A percentile compares a stretch with the other conserved stretches of the same genome.
phyloP scores from a whole-genome alignment of 257 asterid species.

The Verbena officinalis region DNA sequence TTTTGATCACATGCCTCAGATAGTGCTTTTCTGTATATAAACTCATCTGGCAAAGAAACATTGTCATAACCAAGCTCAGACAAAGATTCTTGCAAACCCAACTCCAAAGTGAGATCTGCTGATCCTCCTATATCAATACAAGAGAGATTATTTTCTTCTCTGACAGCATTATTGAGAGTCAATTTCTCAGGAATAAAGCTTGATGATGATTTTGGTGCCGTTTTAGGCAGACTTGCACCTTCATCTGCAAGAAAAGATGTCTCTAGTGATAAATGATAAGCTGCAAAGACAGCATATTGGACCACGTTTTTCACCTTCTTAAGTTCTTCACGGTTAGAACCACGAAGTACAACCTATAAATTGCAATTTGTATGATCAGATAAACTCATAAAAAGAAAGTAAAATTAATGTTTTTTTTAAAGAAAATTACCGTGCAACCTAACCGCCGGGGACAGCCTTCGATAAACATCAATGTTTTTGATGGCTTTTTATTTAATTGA shows the following conservation, averaged over 20 bases:
- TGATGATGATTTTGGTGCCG: constrained; percentile 36
- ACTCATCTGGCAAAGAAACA: constrained; percentile 40
- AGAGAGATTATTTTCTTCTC: constrained; percentile 36
- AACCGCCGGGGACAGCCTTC: constrained; percentile 96
- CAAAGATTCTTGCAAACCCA: constrained; percentile 51
- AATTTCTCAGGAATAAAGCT: constrained; percentile 38
- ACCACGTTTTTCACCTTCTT: constrained; percentile 82
- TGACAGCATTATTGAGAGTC: constrained; percentile 36
- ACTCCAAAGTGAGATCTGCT: constrained; percentile 47
- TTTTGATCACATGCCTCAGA: constrained; percentile 42
- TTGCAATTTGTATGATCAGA: constrained; percentile 24
- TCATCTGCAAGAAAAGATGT: constrained; percentile 94
- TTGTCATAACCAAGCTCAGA: constrained; percentile 49
- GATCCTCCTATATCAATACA: constrained; percentile 38
- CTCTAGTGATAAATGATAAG: constrained; percentile 86
- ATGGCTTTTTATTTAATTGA: constrained; percentile 75
- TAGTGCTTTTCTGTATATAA: constrained; percentile 41
- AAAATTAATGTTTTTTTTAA: neutral
- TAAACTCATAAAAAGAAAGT: neutral
- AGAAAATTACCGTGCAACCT: constrained; percentile 88
- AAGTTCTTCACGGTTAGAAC: constrained; percentile 74
- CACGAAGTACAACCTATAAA: constrained; percentile 78
- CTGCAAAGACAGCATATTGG: constrained; percentile 90
- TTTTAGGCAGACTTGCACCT: constrained; percentile 86
- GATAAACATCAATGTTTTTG: constrained; percentile 88